These are phyloP conservation scores for Saccharomyces cerevisiae DNA, from an alignment of 805 yeast genomes.

Conservation along the genomic window DNA sequence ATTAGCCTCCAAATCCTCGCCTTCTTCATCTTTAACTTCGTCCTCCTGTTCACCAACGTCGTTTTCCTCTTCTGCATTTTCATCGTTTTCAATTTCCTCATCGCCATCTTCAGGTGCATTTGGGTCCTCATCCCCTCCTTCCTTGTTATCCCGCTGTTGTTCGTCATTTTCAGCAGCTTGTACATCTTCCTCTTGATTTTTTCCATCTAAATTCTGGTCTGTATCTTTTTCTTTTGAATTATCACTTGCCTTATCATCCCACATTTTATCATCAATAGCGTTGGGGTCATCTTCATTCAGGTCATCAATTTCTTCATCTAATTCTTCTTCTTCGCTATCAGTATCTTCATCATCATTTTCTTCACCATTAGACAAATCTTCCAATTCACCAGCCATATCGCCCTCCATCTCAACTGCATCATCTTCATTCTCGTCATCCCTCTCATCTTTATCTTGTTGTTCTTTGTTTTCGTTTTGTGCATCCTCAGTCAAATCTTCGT, in stretches of 20 bases:
- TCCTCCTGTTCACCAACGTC: slow-evolving; percentile 81
- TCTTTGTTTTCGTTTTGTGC: slow-evolving; percentile 71
- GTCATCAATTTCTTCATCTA: slow-evolving; percentile 86
- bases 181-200: slow-evolving; percentile 38
- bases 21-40: slow-evolving; percentile 60
- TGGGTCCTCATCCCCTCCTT: slow-evolving; percentile 22
- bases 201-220: slow-evolving; percentile 55
- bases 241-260: slow-evolving; percentile 86
- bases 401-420: slow-evolving; percentile 93
- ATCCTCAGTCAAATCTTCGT: slow-evolving; percentile 77
- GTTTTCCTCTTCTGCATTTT: slow-evolving; percentile 51
- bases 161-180: slow-evolving; percentile 35
- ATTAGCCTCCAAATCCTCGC: slow-evolving; percentile 59
- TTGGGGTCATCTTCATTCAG: slow-evolving; percentile 87
- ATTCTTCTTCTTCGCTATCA: slow-evolving; percentile 54
- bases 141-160: slow-evolving; percentile 28
- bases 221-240: slow-evolving; percentile 75
- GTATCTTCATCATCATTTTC: slow-evolving; percentile 42
- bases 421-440: slow-evolving; percentile 37
- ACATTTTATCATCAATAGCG: slow-evolving; percentile 94
- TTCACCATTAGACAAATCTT: slow-evolving; percentile 67
- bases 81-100: slow-evolving; percentile 44
- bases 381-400: slow-evolving; percentile 91
- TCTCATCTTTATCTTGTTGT: slow-evolving; percentile 52
- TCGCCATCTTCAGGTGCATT: slow-evolving; percentile 32